Percentiles rank a stretch among this genome's conserved stretches.
These are phyloP conservation scores for Aspergillus campestris DNA, from an alignment of 495 filamentous ascomycete species.

Conservation along the genomic window DNA sequence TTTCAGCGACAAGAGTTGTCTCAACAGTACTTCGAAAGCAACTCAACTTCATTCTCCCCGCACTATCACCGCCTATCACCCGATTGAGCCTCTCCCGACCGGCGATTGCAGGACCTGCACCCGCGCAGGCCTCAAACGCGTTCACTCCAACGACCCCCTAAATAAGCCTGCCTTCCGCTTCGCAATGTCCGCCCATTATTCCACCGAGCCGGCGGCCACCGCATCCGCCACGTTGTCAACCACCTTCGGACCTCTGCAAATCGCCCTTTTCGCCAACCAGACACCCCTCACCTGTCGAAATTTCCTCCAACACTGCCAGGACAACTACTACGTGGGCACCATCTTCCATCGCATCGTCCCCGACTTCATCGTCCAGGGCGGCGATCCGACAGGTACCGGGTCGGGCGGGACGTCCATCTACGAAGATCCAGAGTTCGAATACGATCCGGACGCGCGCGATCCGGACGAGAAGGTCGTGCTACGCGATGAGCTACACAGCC, in stretches of 20 bases:
- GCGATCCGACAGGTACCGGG: constrained; percentile 88
- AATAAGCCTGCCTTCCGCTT: neutral
- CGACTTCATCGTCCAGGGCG: constrained; percentile 89
- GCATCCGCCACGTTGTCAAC: constrained; percentile 86
- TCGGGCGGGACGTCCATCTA: constrained; percentile 88
- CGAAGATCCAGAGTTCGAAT: constrained; percentile 71
- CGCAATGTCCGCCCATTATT: constrained; percentile 80
- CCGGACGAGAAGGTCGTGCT: constrained; percentile 56
- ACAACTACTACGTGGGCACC: constrained; percentile 88
- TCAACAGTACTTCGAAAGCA: too few relatives aligned
- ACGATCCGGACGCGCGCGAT: constrained; percentile 52
- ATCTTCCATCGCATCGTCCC: constrained; percentile 91
- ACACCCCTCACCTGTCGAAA: constrained; percentile 85
- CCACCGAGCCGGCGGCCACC: constrained; percentile 86
- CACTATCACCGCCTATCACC: too few relatives aligned
- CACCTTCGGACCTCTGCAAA: constrained; percentile 74
- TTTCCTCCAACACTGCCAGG: constrained; percentile 90
- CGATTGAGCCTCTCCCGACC: too few relatives aligned
- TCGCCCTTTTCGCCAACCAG: constrained; percentile 92
- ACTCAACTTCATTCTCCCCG: too few relatives aligned
- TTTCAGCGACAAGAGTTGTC: too few relatives aligned
- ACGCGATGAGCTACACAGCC: constrained; percentile 83
- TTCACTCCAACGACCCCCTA: neutral
- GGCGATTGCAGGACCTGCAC: neutral
- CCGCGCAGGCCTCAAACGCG: neutral